Percentiles rank a stretch among this genome's conserved stretches.
These are phyloP conservation scores for Aspergillus heteromorphus DNA, from an alignment of 495 filamentous ascomycete species.

Conservation along the genomic window DNA sequence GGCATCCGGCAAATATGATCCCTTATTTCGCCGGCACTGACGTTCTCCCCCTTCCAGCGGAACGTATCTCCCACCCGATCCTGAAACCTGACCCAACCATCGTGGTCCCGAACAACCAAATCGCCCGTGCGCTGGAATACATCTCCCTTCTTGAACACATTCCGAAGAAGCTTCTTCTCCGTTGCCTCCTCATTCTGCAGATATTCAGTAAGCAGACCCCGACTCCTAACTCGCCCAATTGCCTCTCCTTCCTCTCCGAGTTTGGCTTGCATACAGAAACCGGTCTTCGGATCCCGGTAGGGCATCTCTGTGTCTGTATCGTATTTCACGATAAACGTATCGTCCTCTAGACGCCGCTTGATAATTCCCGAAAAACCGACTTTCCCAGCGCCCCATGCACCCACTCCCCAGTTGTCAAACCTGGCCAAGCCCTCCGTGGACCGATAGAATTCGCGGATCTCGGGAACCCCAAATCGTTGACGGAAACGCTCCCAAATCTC, in stretches of 20 bases:
- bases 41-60: constrained; percentile 93
- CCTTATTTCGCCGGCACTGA: constrained; percentile 67
- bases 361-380: constrained; percentile 72
- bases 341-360: constrained; percentile 49
- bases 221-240: constrained; percentile 61
- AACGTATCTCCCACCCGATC: constrained; percentile 94
- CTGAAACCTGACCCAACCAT: constrained; percentile 72
- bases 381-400: constrained; percentile 69
- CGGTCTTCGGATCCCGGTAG: constrained; percentile 61
- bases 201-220: constrained; percentile 72
- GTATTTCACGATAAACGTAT: constrained; percentile 57
- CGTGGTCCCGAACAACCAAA: constrained; percentile 61
- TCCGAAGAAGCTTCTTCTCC: constrained; percentile 66
- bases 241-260: constrained; percentile 73
- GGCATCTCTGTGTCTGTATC: constrained; percentile 70
- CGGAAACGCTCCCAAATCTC: constrained; percentile 90
- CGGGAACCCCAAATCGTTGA: constrained; percentile 72
- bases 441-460: constrained; percentile 84
- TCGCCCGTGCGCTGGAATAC: constrained; percentile 84
- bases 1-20: constrained; percentile 44
- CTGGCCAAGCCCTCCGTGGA: constrained; percentile 75
- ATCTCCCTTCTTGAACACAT: constrained; percentile 79
- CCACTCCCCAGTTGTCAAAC: constrained; percentile 68
- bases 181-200: constrained; percentile 70
- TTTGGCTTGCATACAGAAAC: constrained; percentile 58